These are phyloP conservation scores for Sinapis alba DNA, from an alignment of 441 rosid species.

Conservation along the genomic window DNA sequence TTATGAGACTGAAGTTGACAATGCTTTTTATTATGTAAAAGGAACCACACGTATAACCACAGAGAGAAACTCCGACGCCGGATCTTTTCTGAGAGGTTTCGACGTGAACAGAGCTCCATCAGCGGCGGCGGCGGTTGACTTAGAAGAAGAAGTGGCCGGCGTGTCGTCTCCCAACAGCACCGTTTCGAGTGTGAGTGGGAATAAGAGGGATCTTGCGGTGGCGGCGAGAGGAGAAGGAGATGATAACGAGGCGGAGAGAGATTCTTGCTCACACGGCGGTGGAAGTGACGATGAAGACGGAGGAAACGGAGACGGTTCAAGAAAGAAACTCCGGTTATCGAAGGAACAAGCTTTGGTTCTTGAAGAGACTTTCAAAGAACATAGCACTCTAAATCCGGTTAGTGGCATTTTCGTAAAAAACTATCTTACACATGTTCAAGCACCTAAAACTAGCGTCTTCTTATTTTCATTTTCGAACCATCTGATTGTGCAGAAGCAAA, in stretches of 20 bases:
- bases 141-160: constrained; percentile 65
- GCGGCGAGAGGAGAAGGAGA: constrained; percentile 35
- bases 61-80: constrained; percentile 47
- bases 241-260: constrained; percentile 63
- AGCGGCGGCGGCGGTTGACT: constrained; percentile 33
- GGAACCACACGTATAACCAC: background rate
- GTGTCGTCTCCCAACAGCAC: constrained; percentile 85
- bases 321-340: constrained; percentile 32
- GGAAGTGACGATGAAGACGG: constrained; percentile 36
- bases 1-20: background rate
- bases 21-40: background rate
- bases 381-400: constrained; percentile 79
- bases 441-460: background rate
- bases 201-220: constrained; percentile 70
- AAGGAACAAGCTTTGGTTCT: constrained; percentile 64
- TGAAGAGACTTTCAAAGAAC: constrained; percentile 78
- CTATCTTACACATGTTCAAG: too few relatives aligned
- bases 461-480: background rate
- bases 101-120: constrained; percentile 63
- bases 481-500: constrained; percentile 61
- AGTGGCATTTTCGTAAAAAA: constrained; percentile 41
- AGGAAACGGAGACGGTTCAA: constrained; percentile 28
- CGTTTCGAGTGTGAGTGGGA: constrained; percentile 69
- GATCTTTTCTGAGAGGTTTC: constrained; percentile 52
- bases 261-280: constrained; percentile 50